These are phyloP conservation scores for sweet orange (Citrus sinensis) DNA, from an alignment of 345 rosid species.

Conservation along the genomic window DNA sequence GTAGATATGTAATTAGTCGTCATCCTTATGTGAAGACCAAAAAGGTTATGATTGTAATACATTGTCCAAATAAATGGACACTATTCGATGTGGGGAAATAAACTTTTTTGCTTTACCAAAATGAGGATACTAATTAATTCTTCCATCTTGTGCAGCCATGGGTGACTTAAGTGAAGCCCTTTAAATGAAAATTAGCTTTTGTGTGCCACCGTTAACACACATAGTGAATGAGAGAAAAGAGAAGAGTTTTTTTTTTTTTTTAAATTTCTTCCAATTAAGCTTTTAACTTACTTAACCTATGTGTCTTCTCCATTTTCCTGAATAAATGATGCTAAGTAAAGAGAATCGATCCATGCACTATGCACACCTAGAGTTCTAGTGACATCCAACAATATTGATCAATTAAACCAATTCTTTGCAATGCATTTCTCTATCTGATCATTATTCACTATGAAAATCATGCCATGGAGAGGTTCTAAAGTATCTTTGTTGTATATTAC, in stretches of 20 bases:
- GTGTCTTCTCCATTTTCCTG: slow-evolving; percentile 1
- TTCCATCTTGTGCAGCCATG: slow-evolving; percentile 3
- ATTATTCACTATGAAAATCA: neutral
- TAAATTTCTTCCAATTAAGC: neutral
- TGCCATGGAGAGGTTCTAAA: neutral
- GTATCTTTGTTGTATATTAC: no score
- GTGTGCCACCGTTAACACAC: neutral
- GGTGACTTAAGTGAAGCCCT: neutral
- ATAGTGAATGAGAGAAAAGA: neutral
- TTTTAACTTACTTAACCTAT: neutral
- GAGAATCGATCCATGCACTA: neutral
- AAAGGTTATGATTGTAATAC: neutral
- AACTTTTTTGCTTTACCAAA: neutral
- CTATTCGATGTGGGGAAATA: neutral
- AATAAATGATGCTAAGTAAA: neutral
- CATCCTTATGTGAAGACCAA: neutral
- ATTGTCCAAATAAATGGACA: neutral
- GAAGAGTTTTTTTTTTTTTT: no score
- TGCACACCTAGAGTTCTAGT: slow-evolving; percentile 21
- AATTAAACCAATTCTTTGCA: slow-evolving; percentile 18
- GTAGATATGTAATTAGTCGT: no score
- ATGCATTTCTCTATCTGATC: slow-evolving; percentile 7
- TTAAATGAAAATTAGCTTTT: slow-evolving; percentile 1
- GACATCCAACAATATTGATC: slow-evolving; percentile 13
- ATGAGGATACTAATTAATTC: neutral